These are phyloP conservation scores for Carpediemonas membranifera DNA, from an alignment of 78 protist species.

Conservation along the genomic window DNA sequence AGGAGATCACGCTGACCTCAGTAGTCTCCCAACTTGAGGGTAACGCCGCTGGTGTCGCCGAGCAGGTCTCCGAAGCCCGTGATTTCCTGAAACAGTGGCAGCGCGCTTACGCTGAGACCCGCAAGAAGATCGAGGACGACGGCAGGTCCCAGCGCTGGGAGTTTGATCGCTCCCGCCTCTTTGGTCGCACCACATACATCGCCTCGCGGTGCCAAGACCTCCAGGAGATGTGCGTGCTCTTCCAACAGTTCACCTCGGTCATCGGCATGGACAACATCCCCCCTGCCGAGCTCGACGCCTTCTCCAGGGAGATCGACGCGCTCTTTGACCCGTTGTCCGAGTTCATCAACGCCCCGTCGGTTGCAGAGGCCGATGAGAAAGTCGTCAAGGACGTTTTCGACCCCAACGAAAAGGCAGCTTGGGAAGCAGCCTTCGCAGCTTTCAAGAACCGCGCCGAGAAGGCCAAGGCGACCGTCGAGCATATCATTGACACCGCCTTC, in stretches of 20 bases:
- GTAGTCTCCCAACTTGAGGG: not conserved
- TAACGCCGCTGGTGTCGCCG: not conserved
- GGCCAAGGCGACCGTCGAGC: constrained; percentile 19
- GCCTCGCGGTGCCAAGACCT: constrained; percentile 44
- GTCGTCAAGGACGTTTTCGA: constrained; percentile 47
- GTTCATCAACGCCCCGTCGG: too few species aligned
- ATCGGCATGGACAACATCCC: constrained; percentile 33
- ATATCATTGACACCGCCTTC: constrained; percentile 62
- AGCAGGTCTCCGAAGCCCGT: constrained; percentile 3
- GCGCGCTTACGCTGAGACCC: constrained; percentile 24
- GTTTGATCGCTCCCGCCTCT: constrained; percentile 52
- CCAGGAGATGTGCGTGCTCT: constrained; percentile 14
- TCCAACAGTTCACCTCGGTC: constrained; percentile 44
- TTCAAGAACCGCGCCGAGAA: constrained; percentile 25
- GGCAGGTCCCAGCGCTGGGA: constrained; percentile 68
- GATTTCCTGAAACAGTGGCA: constrained; percentile 22
- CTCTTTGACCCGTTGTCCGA: constrained; percentile 36
- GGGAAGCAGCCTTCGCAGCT: constrained; percentile 32
- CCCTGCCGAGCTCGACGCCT: constrained; percentile 48
- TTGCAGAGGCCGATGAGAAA: too few species aligned
- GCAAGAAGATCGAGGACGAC: constrained; percentile 48
- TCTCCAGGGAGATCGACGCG: constrained; percentile 17
- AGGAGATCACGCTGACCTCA: not conserved
- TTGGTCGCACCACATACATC: constrained; percentile 21
- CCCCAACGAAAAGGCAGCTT: constrained; percentile 8